phyloP scores from a whole-genome alignment of 2,329 filamentous ascomycete genomes.

The Claviceps sorghi region DNA sequence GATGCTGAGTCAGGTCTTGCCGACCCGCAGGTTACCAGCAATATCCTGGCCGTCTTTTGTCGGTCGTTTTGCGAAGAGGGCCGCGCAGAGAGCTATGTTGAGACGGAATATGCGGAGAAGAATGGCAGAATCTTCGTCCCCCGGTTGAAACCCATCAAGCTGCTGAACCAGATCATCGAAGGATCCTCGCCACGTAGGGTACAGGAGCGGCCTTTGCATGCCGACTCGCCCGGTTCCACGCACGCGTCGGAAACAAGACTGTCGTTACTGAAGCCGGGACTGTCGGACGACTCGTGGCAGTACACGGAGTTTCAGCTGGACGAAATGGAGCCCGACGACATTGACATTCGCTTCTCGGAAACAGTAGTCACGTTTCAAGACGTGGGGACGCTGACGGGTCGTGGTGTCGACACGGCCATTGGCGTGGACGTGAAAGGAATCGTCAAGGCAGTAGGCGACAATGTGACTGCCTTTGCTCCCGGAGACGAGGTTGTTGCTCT shows the following conservation, averaged over 20 bases:
- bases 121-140: slow-evolving; percentile 27
- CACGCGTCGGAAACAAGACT: slow-evolving; percentile 11
- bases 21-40: slow-evolving; percentile 5
- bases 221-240: not conserved
- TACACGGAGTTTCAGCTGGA: slow-evolving; percentile 11
- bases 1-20: slow-evolving; percentile 10
- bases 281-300: slow-evolving; percentile 12
- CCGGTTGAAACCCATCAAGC: slow-evolving; percentile 24
- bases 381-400: slow-evolving; percentile 20
- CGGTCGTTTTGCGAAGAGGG: slow-evolving; percentile 10
- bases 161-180: slow-evolving; percentile 32
- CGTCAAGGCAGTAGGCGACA: slow-evolving; percentile 20
- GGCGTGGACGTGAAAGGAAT: slow-evolving; percentile 28
- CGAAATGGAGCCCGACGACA: slow-evolving; percentile 17
- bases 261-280: slow-evolving; percentile 12
- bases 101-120: slow-evolving; percentile 30
- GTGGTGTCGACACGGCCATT: slow-evolving; percentile 16
- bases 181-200: slow-evolving; percentile 4
- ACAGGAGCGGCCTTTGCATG: slow-evolving; percentile 10
- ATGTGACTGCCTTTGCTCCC: slow-evolving; percentile 16
- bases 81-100: slow-evolving; percentile 11
- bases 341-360: slow-evolving; percentile 26
- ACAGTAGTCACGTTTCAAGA: slow-evolving; percentile 23
- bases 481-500: slow-evolving; percentile 30
- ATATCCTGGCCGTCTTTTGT: slow-evolving; percentile 14